phyloP scores from a whole-genome alignment of 208 protist genomes.

The Porcisia hertigi region DNA sequence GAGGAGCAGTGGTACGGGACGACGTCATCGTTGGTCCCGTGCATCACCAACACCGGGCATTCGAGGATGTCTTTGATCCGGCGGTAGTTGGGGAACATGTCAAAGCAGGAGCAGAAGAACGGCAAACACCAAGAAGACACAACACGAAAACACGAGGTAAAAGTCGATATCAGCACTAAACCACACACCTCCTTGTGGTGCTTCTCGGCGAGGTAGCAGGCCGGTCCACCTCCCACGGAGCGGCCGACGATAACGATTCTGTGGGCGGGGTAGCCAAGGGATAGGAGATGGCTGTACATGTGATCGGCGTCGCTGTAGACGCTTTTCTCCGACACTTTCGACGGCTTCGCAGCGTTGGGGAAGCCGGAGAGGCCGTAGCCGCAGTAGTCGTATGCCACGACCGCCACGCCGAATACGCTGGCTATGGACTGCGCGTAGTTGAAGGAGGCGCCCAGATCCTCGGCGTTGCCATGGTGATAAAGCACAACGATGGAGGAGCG shows the following conservation, averaged over 20 bases:
- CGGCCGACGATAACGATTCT: slow-evolving; percentile 69
- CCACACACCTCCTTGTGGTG: slow-evolving; percentile 63
- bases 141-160: slow-evolving; percentile 69
- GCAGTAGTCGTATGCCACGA: slow-evolving; percentile 82
- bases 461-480: slow-evolving; percentile 80
- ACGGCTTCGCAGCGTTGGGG: neutral
- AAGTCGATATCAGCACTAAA: slow-evolving; percentile 70
- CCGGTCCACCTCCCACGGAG: slow-evolving; percentile 75
- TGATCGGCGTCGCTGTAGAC: slow-evolving; percentile 74
- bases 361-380: slow-evolving; percentile 73
- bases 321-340: slow-evolving; percentile 32
- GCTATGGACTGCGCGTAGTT: slow-evolving; percentile 32
- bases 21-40: slow-evolving; percentile 59
- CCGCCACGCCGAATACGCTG: slow-evolving; percentile 26
- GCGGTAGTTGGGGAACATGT: slow-evolving; percentile 65
- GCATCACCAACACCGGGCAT: slow-evolving; percentile 73
- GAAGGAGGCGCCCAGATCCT: slow-evolving; percentile 56
- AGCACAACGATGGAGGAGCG: slow-evolving; percentile 43
- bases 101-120: slow-evolving; percentile 37
- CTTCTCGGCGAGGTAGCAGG: slow-evolving; percentile 73
- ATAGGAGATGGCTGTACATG: slow-evolving; percentile 55
- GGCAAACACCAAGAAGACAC: slow-evolving; percentile 34
- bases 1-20: slow-evolving; percentile 59
- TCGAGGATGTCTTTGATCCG: slow-evolving; percentile 39
- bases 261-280: slow-evolving; percentile 38